A percentile compares a stretch with the other conserved stretches of the same genome.
Evolutionary conservation across 179 eudicot species (phyloP).

Genomic region (Patellifolia procumbens): DNA sequence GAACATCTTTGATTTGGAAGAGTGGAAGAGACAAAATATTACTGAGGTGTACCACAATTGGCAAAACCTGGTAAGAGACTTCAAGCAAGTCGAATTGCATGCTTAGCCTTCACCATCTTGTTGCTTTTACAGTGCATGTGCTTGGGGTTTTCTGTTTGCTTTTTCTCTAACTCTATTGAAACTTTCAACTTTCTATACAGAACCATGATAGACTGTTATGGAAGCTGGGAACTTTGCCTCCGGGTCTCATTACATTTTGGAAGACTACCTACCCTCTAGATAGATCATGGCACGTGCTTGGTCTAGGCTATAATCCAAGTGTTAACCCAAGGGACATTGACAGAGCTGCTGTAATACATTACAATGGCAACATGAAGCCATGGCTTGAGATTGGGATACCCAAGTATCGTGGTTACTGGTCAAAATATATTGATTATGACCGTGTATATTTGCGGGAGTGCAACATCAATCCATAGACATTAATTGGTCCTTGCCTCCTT

Average conservation of each 20-base stretch:
- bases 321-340: constrained; percentile 44
- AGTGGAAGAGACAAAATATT: constrained; percentile 91
- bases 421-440: constrained; percentile 44
- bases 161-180: neutral
- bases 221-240: constrained; percentile 56
- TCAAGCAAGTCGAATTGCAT: neutral
- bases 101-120: neutral
- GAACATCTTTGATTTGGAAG: constrained; percentile 84
- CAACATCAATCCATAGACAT: constrained; percentile 52
- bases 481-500: constrained; percentile 11
- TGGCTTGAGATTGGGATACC: constrained; percentile 56
- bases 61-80: constrained; percentile 78
- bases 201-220: constrained; percentile 78
- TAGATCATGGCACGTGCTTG: constrained; percentile 51
- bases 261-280: constrained; percentile 41
- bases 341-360: constrained; percentile 48
- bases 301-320: constrained; percentile 49
- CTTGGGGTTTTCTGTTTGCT: neutral
- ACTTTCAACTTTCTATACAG: constrained; percentile 40
- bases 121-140: neutral
- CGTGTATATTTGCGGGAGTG: constrained; percentile 48
- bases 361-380: constrained; percentile 58
- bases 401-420: constrained; percentile 47
- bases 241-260: constrained; percentile 53
- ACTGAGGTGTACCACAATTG: constrained; percentile 93